Evolutionary conservation across 2,329 filamentous ascomycete species (phyloP).

Genomic region (Dissoconium aciculare): DNA sequence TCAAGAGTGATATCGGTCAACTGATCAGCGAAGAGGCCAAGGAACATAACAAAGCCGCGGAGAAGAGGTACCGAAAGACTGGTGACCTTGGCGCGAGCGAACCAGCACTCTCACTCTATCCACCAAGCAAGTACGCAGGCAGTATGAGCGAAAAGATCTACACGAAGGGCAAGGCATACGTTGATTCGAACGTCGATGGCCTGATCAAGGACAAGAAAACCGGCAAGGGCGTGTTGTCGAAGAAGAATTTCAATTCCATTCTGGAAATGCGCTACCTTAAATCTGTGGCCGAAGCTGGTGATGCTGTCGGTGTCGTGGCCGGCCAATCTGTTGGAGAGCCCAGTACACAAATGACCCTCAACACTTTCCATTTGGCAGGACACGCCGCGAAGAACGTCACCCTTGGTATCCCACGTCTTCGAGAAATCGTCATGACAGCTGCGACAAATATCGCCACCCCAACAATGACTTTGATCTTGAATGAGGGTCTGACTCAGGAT

Average conservation of each 20-base stretch:
- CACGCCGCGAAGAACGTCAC: constrained; percentile 98
- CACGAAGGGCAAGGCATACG: constrained; percentile 54
- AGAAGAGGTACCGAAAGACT: constrained; percentile 68
- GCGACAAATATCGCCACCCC: constrained; percentile 80
- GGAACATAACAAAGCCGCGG: constrained; percentile 47
- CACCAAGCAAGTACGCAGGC: constrained; percentile 64
- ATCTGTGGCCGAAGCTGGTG: constrained; percentile 83
- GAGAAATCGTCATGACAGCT: constrained; percentile 98
- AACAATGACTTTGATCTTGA: constrained; percentile 70
- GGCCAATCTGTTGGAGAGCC: constrained; percentile 95
- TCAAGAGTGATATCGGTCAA: constrained; percentile 36
- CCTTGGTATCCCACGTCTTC: constrained; percentile 86
- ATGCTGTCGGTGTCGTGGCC: constrained; percentile 92
- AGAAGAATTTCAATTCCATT: constrained; percentile 67
- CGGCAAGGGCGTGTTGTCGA: constrained; percentile 31
- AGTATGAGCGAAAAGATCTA: constrained; percentile 84
- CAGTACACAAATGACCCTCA: constrained; percentile 97
- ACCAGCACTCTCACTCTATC: constrained; percentile 56
- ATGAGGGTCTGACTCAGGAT: constrained; percentile 51
- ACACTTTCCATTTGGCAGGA: constrained; percentile 98
- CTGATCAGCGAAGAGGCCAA: constrained; percentile 53
- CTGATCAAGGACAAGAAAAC: constrained; percentile 46
- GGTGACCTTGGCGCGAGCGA: constrained; percentile 54
- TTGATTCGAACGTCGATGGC: constrained; percentile 56
- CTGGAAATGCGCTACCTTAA: constrained; percentile 86